A percentile compares a stretch with the other conserved stretches of the same genome.
These are phyloP conservation scores for Magnusiomyces tetraspermus DNA, from an alignment of 1,139 yeast genomes.

Conservation along the genomic window DNA sequence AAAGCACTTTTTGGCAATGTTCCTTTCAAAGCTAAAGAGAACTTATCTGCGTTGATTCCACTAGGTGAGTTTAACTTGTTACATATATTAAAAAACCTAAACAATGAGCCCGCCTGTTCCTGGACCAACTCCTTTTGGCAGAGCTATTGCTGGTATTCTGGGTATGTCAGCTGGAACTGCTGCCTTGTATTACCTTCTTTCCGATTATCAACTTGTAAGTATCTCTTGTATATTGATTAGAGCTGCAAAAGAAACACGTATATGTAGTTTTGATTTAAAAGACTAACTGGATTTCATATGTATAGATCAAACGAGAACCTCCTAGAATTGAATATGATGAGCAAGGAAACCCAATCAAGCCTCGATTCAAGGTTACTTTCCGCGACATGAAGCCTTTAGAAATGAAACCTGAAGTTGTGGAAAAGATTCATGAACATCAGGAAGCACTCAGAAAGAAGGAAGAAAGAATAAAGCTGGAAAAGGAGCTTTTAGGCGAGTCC, in stretches of 20 bases:
- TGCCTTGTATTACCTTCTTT: slow-evolving; percentile 10
- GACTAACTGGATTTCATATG: not conserved
- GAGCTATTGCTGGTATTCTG: slow-evolving; percentile 11
- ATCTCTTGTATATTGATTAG: not conserved
- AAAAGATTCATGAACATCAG: slow-evolving; percentile 10
- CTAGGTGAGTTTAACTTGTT: not conserved
- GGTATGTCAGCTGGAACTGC: slow-evolving; percentile 10
- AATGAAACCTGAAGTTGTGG: slow-evolving; percentile 31
- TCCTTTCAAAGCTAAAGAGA: no score
- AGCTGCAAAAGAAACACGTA: not conserved
- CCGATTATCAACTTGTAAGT: slow-evolving; percentile 15
- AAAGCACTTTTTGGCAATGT: no score
- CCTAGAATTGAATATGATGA: slow-evolving; percentile 22
- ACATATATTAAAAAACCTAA: not conserved
- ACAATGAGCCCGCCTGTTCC: not conserved
- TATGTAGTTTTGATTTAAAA: not conserved
- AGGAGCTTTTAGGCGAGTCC: slow-evolving; percentile 3
- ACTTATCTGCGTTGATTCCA: no score
- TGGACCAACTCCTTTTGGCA: slow-evolving; percentile 11
- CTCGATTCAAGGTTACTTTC: slow-evolving; percentile 30
- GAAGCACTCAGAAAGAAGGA: slow-evolving; percentile 8
- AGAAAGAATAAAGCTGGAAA: slow-evolving; percentile 13
- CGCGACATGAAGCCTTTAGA: slow-evolving; percentile 31
- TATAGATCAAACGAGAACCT: slow-evolving; percentile 13
- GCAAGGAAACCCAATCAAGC: slow-evolving; percentile 21